Percentiles rank a stretch among this genome's conserved stretches.
Evolutionary conservation across 192 early-diverging fungal genomes (phyloP).

Genomic region (Gigaspora rosea): DNA sequence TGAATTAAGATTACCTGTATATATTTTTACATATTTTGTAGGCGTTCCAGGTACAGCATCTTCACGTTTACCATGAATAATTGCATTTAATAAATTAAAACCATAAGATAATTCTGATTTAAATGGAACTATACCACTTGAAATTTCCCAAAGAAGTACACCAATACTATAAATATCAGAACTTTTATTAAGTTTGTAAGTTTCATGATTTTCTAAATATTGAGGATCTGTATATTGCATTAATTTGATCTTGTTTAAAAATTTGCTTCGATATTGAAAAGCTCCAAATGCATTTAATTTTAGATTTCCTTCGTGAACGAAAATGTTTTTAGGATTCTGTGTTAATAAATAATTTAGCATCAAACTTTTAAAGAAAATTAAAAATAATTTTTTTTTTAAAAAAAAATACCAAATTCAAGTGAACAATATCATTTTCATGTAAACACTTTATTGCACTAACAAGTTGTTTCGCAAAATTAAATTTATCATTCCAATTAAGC

Average conservation of each 20-base stretch:
- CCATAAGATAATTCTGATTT: background rate
- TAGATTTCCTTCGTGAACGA: background rate
- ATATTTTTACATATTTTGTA: background rate
- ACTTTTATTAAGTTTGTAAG: background rate
- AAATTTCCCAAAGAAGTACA: background rate
- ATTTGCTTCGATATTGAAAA: background rate
- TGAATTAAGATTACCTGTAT: background rate
- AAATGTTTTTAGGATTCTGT: background rate
- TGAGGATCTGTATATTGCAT: background rate
- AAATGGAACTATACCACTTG: background rate
- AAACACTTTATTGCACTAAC: background rate
- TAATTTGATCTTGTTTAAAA: background rate
- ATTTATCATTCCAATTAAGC: slow-evolving; percentile 3
- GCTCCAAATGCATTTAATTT: background rate
- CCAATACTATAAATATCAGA: background rate
- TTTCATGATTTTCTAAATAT: background rate
- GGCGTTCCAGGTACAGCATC: background rate
- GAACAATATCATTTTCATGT: background rate
- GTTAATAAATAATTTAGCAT: background rate
- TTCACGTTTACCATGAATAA: background rate
- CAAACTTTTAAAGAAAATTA: background rate
- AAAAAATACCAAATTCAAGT: background rate
- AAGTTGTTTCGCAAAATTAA: background rate
- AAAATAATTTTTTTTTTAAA: background rate
- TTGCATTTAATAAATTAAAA: background rate